Base-by-base conservation (phyloP, 2,329 filamentous ascomycete species). In the Fusarium sp. region DNA sequence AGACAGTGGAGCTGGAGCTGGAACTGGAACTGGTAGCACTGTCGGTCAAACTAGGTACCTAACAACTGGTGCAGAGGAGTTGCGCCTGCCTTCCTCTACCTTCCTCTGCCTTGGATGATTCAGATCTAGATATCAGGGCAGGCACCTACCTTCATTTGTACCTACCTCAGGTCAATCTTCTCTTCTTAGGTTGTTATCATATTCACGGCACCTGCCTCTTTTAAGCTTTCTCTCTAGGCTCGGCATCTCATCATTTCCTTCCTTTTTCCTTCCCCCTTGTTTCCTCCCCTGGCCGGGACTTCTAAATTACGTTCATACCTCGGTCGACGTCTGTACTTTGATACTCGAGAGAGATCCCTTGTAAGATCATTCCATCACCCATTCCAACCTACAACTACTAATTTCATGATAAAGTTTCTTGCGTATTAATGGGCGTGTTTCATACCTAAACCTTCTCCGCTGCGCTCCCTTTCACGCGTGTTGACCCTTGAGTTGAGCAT, bases 1-100 rank as follows among this genome's bases (percentile, higher is more conserved):
- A 48, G 64, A 52, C 39, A 52, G 69, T 66, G 65, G 59, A 65
- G 65, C 27, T 62, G 55, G 44, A 44, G 60, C 44, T 66, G 65
- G 57, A 65, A 60, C 27, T 62, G 55, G 44, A 44, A 57, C 44
- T 39, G 56, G 58, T 53, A 55, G 53, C 68, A 60, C 60, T 54
- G 56, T 33, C 23, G 35, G 54, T 45, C 46, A 37, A 60, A 46
- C 49, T 70, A n/a, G n/a, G n/a, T n/a, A n/a, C n/a, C n/a, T n/a
- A 43, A 43, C 45, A 40, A 55, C 56, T 23, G 30, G 19, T 30
- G 33, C 41, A 7, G 14, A 22, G 39, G 39, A 37, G n/a, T 23
- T 52, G 46, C 22, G 19, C 58, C 37, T 70, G 49, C 33, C 27
- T 30, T 58, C 7, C 15, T 15, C 15, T 37, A 19, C 33, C 27